A percentile compares a stretch with the other conserved stretches of the same genome.
These are phyloP conservation scores for Phytophthora hibernalis DNA, from an alignment of 352 stramenopile genomes.

Conservation along the genomic window DNA sequence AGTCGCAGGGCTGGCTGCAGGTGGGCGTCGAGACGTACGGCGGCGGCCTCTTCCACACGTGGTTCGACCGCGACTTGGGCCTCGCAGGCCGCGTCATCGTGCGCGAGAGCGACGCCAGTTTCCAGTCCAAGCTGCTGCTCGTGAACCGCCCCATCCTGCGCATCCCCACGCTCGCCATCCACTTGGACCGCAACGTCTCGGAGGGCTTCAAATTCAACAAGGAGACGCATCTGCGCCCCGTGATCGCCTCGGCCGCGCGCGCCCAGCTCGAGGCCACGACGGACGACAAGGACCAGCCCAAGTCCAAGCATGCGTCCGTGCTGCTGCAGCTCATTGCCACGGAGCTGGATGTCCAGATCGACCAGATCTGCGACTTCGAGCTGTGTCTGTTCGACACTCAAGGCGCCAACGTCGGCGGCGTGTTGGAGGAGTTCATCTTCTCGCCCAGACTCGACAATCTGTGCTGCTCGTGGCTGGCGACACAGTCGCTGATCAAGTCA, in stretches of 20 bases:
- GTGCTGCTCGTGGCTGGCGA: conserved; percentile 94
- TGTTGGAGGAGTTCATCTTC: conserved; percentile 96
- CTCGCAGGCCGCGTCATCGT: conserved; percentile 94
- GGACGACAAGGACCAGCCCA: conserved; percentile 58
- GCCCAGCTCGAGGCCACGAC: conserved; percentile 88
- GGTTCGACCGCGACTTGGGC: conserved; percentile 97
- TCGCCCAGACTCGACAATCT: conserved; percentile 98
- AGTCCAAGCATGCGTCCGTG: conserved; percentile 92
- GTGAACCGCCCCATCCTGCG: conserved; percentile 95
- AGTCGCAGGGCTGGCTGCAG: conserved; percentile 86
- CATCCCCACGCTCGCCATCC: conserved; percentile 98
- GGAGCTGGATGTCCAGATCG: conserved; percentile 83
- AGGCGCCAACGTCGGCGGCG: conserved; percentile 91
- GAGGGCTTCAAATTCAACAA: conserved; percentile 96
- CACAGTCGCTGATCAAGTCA: conserved; percentile 86
- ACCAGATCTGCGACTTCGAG: conserved; percentile 97
- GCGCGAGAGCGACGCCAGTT: conserved; percentile 73
- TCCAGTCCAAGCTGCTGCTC: conserved; percentile 87
- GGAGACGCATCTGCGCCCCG: conserved; percentile 95
- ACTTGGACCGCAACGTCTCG: conserved; percentile 93
- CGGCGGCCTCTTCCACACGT: conserved; percentile 98
- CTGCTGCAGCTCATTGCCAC: conserved; percentile 94
- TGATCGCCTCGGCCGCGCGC: conserved; percentile 87
- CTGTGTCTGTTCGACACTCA: conserved; percentile 97
- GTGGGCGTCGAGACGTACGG: conserved; percentile 86